Evolutionary conservation across 495 filamentous ascomycete genomes (phyloP).

Genomic region (Talaromyces borbonicus): DNA sequence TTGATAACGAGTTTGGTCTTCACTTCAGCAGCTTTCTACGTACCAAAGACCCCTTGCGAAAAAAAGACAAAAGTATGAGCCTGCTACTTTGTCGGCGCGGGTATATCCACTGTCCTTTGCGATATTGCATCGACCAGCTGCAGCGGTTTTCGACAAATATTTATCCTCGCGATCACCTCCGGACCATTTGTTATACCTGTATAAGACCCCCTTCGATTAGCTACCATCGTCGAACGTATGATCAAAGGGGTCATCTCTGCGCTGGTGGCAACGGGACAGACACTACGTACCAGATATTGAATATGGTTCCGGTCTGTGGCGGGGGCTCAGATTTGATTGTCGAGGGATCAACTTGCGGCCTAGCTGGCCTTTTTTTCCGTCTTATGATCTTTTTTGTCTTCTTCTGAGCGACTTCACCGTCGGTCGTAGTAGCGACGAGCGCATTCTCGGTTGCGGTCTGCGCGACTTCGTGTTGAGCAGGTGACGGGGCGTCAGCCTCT

Average conservation of each 20-base stretch:
- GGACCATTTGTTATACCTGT: conserved; percentile 77
- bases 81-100: conserved; percentile 66
- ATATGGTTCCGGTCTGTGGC: conserved; percentile 83
- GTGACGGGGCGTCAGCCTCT: neutral
- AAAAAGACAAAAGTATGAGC: conserved; percentile 86
- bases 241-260: neutral
- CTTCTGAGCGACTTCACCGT: conserved; percentile 23
- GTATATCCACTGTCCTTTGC: conserved; percentile 81
- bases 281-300: conserved; percentile 67
- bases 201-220: too few relatives aligned
- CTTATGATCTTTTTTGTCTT: conserved; percentile 46
- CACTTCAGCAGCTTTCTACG: neutral
- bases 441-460: conserved; percentile 8
- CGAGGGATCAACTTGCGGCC: conserved; percentile 71
- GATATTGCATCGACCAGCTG: conserved; percentile 72
- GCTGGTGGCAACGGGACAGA: neutral
- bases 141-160: conserved; percentile 65
- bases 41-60: conserved; percentile 69
- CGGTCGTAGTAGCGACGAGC: conserved; percentile 12
- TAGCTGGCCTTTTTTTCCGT: conserved; percentile 43
- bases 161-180: conserved; percentile 92
- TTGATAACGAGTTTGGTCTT: neutral
- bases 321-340: conserved; percentile 73
- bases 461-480: neutral
- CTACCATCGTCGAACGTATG: too few relatives aligned